Percentiles rank a stretch among this genome's conserved stretches.
Conservation (phyloP, 345 rosid genomes). For the Microcos paniculata region DNA sequence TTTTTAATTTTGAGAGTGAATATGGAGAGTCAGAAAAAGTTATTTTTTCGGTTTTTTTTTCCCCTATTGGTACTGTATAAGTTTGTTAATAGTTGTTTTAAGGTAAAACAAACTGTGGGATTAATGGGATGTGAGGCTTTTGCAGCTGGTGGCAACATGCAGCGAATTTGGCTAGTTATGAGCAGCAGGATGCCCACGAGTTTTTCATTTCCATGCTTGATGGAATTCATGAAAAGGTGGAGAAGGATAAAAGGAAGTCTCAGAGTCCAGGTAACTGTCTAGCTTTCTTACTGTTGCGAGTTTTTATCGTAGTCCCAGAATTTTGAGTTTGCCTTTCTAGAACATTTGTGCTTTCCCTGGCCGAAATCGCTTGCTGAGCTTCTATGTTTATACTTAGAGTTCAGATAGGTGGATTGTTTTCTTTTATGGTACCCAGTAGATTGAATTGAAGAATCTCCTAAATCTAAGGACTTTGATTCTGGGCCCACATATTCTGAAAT, state of each 20-base stretch:
- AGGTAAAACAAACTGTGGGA: background rate
- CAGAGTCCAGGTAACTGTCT: slow-evolving; percentile 45
- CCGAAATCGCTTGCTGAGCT: background rate
- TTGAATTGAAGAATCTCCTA: background rate
- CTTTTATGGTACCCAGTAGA: background rate
- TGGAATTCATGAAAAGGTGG: slow-evolving; percentile 66
- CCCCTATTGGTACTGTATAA: background rate
- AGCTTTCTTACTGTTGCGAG: background rate
- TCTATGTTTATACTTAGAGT: background rate
- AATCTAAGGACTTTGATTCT: background rate
- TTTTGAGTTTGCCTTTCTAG: background rate
- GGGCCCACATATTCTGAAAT: background rate
- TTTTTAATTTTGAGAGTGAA: background rate
- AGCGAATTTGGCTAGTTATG: slow-evolving; percentile 59
- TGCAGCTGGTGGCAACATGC: slow-evolving; percentile 78
- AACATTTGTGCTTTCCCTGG: background rate
- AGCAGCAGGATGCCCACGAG: slow-evolving; percentile 74
- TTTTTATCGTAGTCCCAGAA: background rate
- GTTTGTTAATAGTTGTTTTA: background rate
- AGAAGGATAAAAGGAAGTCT: slow-evolving; percentile 40
- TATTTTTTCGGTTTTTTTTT: background rate
- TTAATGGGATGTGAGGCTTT: slow-evolving; percentile 7
- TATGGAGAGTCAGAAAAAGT: background rate
- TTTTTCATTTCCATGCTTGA: slow-evolving; percentile 70
- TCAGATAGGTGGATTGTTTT: background rate